Conservation (phyloP, 331 rosid species). For the Spiraea crenata region DNA sequence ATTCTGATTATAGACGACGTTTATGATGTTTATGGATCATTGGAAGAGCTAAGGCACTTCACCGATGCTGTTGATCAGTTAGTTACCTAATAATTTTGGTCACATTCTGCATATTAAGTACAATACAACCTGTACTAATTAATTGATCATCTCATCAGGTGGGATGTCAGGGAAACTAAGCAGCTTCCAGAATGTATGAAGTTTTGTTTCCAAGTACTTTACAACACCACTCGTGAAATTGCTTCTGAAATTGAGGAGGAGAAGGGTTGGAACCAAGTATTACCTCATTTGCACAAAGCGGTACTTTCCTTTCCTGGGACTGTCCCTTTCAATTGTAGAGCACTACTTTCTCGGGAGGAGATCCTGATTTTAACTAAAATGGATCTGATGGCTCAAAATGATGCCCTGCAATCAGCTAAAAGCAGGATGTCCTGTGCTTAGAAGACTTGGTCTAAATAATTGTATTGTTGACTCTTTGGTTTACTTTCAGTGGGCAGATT, state of each 20-base stretch:
- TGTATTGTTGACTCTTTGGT: neutral
- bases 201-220: slow-evolving; percentile 49
- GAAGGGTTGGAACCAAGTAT: slow-evolving; percentile 28
- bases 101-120: no score
- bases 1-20: slow-evolving; percentile 53
- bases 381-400: no score
- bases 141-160: slow-evolving; percentile 29
- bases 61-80: slow-evolving; percentile 53
- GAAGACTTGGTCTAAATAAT: neutral
- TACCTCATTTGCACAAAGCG: slow-evolving; percentile 42
- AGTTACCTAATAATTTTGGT: neutral
- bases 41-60: slow-evolving; percentile 52
- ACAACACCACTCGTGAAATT: slow-evolving; percentile 40
- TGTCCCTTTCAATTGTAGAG: neutral
- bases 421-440: no score
- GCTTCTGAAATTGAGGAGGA: slow-evolving; percentile 43
- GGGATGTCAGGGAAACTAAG: slow-evolving; percentile 43
- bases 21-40: slow-evolving; percentile 61
- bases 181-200: slow-evolving; percentile 57
- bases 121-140: no score
- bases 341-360: no score
- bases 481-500: slow-evolving; percentile 51
- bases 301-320: slow-evolving; percentile 16
- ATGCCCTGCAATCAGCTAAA: no score
- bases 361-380: no score